Base-by-base conservation (phyloP, 1,284 basidiomycete genomes). In the Tilletia indica region DNA sequence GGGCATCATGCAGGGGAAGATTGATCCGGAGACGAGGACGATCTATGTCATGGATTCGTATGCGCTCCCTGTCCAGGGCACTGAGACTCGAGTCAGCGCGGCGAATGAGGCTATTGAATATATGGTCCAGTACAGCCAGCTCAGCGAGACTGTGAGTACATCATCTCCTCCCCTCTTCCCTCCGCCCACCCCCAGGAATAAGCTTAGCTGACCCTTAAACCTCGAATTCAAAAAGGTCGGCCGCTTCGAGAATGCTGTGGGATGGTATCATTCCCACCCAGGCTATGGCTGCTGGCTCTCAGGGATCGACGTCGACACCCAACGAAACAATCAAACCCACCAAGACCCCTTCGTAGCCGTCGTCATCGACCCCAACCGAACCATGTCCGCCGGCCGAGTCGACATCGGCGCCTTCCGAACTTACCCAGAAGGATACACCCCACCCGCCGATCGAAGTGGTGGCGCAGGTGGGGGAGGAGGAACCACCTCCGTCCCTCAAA, bases 201-300 rank as follows among this genome's bases (percentile, higher is more conserved):
- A 51, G 9, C n/a, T 25, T 39, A 54, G 66, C 58, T 36, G 69
- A 19, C 14, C 58, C 58, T 51, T 61, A 31, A 31, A 31, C 25
- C 25, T 31, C 25, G n/a, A 25, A 19, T 11, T 25, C 9, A 54
- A n/a, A 8, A 49, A 94, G 91, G 92, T 91, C 14, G 91, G 90
- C 14, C 88, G 94, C 73, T 85, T 90, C 21, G 96, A 98, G 84
- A 90, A 97, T 80, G 90, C 91, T 4, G 91, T 97, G 72, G 96
- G 96, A n/a, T 99, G 96, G 96, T 99, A 99, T 84, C 96, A 99
- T 84, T 97, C 94, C 63, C 94, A 97, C 86, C 94, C 95, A 2
- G 94, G 94, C 14, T 97, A 97, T 82, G 94, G 94, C 38, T 98
- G 94, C 85, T 98, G 94, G 94, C 87, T 97, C 12, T 96, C 93